Base-by-base conservation (phyloP, 2,329 filamentous ascomycete genomes). In the Pseudopithomyces maydicus region DNA sequence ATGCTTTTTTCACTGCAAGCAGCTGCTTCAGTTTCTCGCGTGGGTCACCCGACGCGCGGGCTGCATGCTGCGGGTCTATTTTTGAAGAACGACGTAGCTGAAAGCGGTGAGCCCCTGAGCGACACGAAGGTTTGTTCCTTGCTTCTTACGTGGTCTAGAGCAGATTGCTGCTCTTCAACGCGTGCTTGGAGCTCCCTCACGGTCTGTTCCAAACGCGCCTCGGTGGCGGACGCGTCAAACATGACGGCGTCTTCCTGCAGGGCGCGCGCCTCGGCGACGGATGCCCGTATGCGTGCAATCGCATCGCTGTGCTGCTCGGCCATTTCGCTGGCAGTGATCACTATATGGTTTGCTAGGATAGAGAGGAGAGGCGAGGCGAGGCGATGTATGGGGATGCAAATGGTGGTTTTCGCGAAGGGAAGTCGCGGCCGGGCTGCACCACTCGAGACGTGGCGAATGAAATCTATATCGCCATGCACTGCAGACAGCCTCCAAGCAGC, bases 161-260 rank as follows among this genome's bases (percentile, higher is more conserved):
- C 79, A 58, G 75, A 71, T 61, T 82, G 79, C 66, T 83, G 81
- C 59, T 75, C 74, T 52, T 72, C 73, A 42, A 84, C 77, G 67
- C 77, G 80, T 53, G 76, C 75, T 70, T 90, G 86, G 1, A 94
- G 83, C 69, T 89, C 87, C 59, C 81, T 83, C 43, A 93, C 69
- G 1, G 90, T 91, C 52, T 84, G 82, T 55, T 91, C 85, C 43
- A 94, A 78, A 66, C 83, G 85, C 41, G 80, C 71, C 51, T 82
- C 77, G 59, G 87, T 81, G 54, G 77, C 61, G 14, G 72, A 69
- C 57, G 67, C 65, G 63, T 77, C 74, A 33, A 74, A 52, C 49
- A 76, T 67, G 79, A 76, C 75, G n/a, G 57, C 52, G 29, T 65
- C 59, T 26, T 72, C 66, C 12, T 69, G 66, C n/a, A 67, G 56